Base-by-base conservation (phyloP, 2,329 filamentous ascomycete genomes). In the Aspergillus sclerotialis region DNA sequence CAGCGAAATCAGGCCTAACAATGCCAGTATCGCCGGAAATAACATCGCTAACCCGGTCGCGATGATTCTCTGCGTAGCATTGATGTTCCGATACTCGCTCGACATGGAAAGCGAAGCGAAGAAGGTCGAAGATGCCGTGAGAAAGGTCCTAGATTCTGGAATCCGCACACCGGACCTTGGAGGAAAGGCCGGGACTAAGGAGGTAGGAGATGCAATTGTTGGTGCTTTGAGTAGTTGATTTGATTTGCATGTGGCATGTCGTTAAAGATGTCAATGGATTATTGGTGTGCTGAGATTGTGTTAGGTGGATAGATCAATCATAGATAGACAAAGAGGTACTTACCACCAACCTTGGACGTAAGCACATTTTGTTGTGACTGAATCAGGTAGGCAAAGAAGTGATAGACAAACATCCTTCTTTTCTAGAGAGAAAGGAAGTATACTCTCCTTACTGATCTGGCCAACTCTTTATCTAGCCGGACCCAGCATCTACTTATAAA, bases 31-130 rank as follows among this genome's bases (percentile, higher is more conserved):
- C 51, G 86, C 84, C 1, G 87, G 87, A 39, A 74, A 89, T 64
- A 84, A 84, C 43, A 80, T 93, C 45, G 86, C 92, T 50, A 93
- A 90, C 67, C 89, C 89, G 4, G 72, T 94, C 39, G 88, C 87
- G 28, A 90, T 86, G 44, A 84, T 95, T 43, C 76, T 95, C 14
- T 93, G 86, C 3, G 76, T 93, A 8, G 86, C 86, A 51, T 89
- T 95, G 83, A 87, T 95, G 82, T 76, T 94, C 53, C 81, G 84
- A 50, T 95, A 94, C 70, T 93, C 86, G 6, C 74, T 94, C 33
- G 78, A 79, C 51, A 76, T 90, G 51, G 80, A 83, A 23, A 68
- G 76, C 28, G 80, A 94, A 61, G 83, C 88, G 9, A 72, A 75
- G 40, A 78, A 78, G 31, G 76, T 95, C 42, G 88, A 95, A 65